phyloP scores from a whole-genome alignment of 208 protist species.

The Naegleria gruberi region DNA sequence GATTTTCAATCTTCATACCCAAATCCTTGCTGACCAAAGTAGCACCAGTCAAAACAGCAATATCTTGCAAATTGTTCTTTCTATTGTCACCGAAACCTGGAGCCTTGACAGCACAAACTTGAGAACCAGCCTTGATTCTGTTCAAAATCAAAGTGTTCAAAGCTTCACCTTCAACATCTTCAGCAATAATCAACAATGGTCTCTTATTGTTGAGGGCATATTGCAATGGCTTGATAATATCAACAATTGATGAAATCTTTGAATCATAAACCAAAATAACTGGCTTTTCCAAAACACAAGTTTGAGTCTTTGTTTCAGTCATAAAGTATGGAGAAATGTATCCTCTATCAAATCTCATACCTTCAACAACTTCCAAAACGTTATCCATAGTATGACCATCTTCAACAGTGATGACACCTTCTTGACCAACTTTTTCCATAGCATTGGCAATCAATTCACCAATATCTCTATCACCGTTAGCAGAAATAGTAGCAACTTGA shows the following conservation, averaged over 20 bases:
- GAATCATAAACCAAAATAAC: slow-evolving; percentile 86
- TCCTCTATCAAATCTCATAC: slow-evolving; percentile 94
- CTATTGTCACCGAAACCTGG: slow-evolving; percentile 98
- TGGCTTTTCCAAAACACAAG: slow-evolving; percentile 86
- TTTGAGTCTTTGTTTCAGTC: slow-evolving; percentile 92
- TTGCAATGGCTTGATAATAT: slow-evolving; percentile 80
- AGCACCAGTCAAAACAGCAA: slow-evolving; percentile 93
- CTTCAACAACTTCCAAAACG: slow-evolving; percentile 94
- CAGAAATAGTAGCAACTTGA: slow-evolving; percentile 96
- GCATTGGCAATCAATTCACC: slow-evolving; percentile 93
- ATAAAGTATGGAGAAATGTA: slow-evolving; percentile 98
- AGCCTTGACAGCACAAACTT: slow-evolving; percentile 87
- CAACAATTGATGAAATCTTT: slow-evolving; percentile 83
- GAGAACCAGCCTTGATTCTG: slow-evolving; percentile 63
- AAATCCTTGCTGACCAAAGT: slow-evolving; percentile 77
- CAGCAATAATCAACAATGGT: slow-evolving; percentile 96
- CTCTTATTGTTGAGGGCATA: slow-evolving; percentile 57
- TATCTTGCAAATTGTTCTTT: slow-evolving; percentile 94
- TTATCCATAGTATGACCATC: slow-evolving; percentile 95
- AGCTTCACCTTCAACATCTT: slow-evolving; percentile 91
- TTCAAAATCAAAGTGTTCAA: slow-evolving; percentile 75
- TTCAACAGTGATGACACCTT: slow-evolving; percentile 97
- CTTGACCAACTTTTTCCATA: slow-evolving; percentile 97
- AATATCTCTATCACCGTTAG: slow-evolving; percentile 96
- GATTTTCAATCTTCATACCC: slow-evolving; percentile 72